Conservation (phyloP, 2,329 filamentous ascomycete species). For the Microcyclosporella mali region DNA sequence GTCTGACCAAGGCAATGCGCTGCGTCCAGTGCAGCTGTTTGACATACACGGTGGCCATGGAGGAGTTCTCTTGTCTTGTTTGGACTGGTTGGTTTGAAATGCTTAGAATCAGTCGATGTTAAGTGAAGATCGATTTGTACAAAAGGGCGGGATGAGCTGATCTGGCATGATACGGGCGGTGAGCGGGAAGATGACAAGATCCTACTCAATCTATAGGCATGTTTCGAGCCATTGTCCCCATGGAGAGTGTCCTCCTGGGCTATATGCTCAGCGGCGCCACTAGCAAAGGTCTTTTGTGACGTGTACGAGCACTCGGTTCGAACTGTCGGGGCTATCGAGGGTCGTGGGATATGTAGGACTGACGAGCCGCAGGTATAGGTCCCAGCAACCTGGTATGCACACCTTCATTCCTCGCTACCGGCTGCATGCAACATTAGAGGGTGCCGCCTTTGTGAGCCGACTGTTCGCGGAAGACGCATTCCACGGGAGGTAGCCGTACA, state of each 20-base stretch:
- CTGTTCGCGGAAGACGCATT: slow-evolving; percentile 16
- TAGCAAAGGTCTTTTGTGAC: slow-evolving; percentile 14
- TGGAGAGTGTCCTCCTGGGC: not conserved
- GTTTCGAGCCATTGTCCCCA: slow-evolving; percentile 14
- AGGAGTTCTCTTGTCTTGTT: not conserved
- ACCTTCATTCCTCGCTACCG: slow-evolving; percentile 16
- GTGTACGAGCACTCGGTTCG: slow-evolving; percentile 4
- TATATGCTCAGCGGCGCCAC: slow-evolving; percentile 13
- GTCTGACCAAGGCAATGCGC: slow-evolving; percentile 40
- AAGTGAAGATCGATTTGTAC: not conserved
- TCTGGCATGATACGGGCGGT: not conserved
- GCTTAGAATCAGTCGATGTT: not conserved
- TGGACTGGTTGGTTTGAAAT: slow-evolving; percentile 2
- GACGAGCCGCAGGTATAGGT: slow-evolving; percentile 4
- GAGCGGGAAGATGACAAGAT: not conserved
- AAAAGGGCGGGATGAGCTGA: too few relatives aligned
- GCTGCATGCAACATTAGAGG: slow-evolving; percentile 10
- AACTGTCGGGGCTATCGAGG: slow-evolving; percentile 8
- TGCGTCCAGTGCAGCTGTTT: slow-evolving; percentile 42
- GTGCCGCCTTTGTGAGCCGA: slow-evolving; percentile 15
- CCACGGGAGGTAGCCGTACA: slow-evolving; percentile 1
- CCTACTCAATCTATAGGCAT: slow-evolving; percentile 13
- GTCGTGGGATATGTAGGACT: slow-evolving; percentile 4
- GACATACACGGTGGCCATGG: slow-evolving; percentile 22
- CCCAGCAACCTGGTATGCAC: slow-evolving; percentile 25